Evolutionary conservation across 2,329 filamentous ascomycete genomes (phyloP).

Genomic region (Hypoxylon sp.): DNA sequence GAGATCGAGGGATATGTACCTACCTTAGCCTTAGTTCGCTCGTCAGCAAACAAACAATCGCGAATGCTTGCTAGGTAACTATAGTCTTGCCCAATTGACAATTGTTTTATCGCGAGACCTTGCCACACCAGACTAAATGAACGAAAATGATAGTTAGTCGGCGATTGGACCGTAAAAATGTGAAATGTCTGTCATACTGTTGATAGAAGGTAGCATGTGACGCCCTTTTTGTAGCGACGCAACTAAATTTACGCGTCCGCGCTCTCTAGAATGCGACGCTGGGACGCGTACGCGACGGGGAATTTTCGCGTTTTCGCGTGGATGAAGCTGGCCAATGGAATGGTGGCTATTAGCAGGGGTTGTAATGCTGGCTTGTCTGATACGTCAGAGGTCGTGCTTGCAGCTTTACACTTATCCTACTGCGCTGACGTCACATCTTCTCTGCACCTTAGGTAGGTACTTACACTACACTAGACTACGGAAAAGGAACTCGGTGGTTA

Average conservation of each 20-base stretch:
- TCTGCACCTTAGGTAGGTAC: too few relatives aligned
- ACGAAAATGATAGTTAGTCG: too few relatives aligned
- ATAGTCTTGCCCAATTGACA: background rate
- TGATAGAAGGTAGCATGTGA: constrained; percentile 6
- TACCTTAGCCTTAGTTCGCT: background rate
- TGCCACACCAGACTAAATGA: background rate
- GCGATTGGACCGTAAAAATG: background rate
- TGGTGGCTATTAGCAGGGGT: background rate
- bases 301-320: constrained; percentile 31
- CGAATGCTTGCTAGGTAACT: too few relatives aligned
- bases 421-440: background rate
- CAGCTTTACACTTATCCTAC: background rate
- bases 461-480: too few relatives aligned
- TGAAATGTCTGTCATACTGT: background rate
- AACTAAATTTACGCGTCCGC: constrained; percentile 5
- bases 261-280: constrained; percentile 4
- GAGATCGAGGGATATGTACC: background rate
- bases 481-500: background rate
- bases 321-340: constrained; percentile 2
- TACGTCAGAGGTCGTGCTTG: background rate
- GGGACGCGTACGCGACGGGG: constrained; percentile 24
- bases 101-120: background rate
- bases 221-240: constrained; percentile 3
- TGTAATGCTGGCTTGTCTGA: background rate
- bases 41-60: constrained; percentile 8